Evolutionary conservation across 345 rosid genomes (phyloP).

Genomic region (Eutrema japonicum): DNA sequence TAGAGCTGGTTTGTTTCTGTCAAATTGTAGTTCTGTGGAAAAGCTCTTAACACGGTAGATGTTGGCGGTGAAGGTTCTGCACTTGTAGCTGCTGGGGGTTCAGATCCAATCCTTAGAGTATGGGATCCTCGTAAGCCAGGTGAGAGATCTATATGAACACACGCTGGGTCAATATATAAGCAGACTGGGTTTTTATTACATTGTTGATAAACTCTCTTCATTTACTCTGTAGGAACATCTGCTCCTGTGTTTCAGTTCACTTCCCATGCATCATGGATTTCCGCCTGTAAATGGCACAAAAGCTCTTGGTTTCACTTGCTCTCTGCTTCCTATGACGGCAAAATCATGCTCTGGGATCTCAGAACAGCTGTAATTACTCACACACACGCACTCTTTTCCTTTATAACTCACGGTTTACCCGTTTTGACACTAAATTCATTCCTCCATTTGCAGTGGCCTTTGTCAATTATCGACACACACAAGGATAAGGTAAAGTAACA

Average conservation of each 20-base stretch:
- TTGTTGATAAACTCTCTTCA: not conserved
- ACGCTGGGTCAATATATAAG: slow-evolving; percentile 14
- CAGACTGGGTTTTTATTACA: slow-evolving; percentile 2
- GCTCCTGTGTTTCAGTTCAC: slow-evolving; percentile 87
- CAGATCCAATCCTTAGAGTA: slow-evolving; percentile 87
- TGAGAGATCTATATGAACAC: slow-evolving; percentile 37
- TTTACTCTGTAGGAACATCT: slow-evolving; percentile 64
- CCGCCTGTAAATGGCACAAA: slow-evolving; percentile 94
- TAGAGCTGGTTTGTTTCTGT: slow-evolving; percentile 7
- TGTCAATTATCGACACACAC: slow-evolving; percentile 76
- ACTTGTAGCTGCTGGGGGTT: slow-evolving; percentile 88
- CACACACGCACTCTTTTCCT: slow-evolving; percentile 3
- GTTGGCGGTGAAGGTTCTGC: slow-evolving; percentile 94
- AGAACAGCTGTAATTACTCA: slow-evolving; percentile 82
- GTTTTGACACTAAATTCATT: slow-evolving; percentile 12
- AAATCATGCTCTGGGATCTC: slow-evolving; percentile 99
- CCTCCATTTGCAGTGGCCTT: slow-evolving; percentile 84
- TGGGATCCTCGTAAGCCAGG: slow-evolving; percentile 99
- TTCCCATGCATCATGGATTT: slow-evolving; percentile 90
- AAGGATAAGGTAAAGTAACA: slow-evolving; percentile 67
- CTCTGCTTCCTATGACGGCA: slow-evolving; percentile 96
- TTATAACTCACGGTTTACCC: not conserved
- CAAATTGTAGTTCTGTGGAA: slow-evolving; percentile 72
- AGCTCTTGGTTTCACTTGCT: slow-evolving; percentile 82
- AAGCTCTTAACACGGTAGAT: slow-evolving; percentile 78